These are phyloP conservation scores for Ophiostoma perfectum DNA, from an alignment of 2,329 filamentous ascomycete genomes.

Conservation along the genomic window DNA sequence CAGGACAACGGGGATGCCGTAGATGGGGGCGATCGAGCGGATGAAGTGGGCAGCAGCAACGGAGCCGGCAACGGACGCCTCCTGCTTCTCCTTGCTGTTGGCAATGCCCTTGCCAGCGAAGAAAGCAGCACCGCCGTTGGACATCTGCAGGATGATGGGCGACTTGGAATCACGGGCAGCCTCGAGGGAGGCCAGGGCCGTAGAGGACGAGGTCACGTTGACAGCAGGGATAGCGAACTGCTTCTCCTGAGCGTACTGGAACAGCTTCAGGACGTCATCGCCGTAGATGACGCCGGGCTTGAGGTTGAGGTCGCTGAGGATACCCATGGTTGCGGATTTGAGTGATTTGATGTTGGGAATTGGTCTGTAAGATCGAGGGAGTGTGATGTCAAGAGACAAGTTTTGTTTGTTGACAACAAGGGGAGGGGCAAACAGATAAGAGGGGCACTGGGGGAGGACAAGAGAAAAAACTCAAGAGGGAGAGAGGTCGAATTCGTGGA, in stretches of 20 bases:
- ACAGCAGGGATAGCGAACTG: conserved; percentile 84
- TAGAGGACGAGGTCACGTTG: conserved; percentile 90
- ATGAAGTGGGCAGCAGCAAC: conserved; percentile 91
- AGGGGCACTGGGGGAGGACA: conserved; percentile 21
- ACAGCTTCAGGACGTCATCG: conserved; percentile 59
- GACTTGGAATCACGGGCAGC: conserved; percentile 87
- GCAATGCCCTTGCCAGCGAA: conserved; percentile 86
- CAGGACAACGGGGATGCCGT: conserved; percentile 85
- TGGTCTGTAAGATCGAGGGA: not conserved
- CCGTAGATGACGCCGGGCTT: conserved; percentile 52
- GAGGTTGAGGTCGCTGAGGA: conserved; percentile 42
- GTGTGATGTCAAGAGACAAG: not conserved
- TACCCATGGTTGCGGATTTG: conserved; percentile 30
- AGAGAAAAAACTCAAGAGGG: conserved; percentile 18
- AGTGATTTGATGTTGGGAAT: not conserved
- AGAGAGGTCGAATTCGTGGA: conserved; percentile 18
- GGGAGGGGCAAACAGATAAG: conserved; percentile 21
- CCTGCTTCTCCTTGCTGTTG: conserved; percentile 80
- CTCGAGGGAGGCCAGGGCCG: conserved; percentile 60
- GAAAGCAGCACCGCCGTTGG: conserved; percentile 88
- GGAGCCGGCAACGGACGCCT: conserved; percentile 81
- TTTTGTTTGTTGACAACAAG: conserved; percentile 19
- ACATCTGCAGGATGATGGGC: conserved; percentile 88
- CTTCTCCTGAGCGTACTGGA: conserved; percentile 84
- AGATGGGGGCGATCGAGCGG: conserved; percentile 76